phyloP scores from a whole-genome alignment of 2,329 filamentous ascomycete genomes.

The Cladosporium oxysporum region DNA sequence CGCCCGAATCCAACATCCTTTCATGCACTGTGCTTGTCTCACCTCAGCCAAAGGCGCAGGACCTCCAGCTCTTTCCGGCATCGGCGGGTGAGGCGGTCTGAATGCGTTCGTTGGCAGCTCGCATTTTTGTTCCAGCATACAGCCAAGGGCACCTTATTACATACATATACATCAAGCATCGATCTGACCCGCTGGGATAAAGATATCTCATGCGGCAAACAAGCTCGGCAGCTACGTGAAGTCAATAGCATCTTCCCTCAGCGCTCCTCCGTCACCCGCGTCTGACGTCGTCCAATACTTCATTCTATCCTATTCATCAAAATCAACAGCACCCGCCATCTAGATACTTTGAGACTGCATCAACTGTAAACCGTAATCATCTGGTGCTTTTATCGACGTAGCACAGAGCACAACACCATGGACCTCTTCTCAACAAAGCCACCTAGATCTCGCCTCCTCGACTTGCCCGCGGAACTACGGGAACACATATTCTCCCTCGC shows the following conservation, averaged over 20 bases:
- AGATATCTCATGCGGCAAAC: not conserved
- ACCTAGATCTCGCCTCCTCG: conserved; percentile 19
- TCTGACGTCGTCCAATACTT: conserved; percentile 4
- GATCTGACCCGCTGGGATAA: not conserved
- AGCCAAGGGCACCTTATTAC: not conserved
- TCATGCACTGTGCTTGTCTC: not conserved
- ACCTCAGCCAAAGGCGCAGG: not conserved
- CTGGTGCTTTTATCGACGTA: not conserved
- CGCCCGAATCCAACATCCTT: not conserved
- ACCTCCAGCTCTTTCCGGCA: not conserved
- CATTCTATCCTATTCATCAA: not conserved
- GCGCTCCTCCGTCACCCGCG: not conserved
- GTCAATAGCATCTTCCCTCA: not conserved
- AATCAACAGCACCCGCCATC: not conserved
- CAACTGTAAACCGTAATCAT: not conserved
- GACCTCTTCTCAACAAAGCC: conserved; percentile 11
- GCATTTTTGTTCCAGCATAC: not conserved
- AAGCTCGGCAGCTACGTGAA: not conserved
- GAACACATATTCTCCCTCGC: conserved; percentile 31
- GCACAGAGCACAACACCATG: not conserved
- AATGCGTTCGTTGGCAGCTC: not conserved
- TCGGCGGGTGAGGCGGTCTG: not conserved
- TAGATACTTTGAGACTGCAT: not conserved
- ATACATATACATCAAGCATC: not conserved
- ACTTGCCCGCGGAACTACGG: conserved; percentile 32